Conservation (phyloP, 495 filamentous ascomycete species). For the Apiosordaria backusii region DNA sequence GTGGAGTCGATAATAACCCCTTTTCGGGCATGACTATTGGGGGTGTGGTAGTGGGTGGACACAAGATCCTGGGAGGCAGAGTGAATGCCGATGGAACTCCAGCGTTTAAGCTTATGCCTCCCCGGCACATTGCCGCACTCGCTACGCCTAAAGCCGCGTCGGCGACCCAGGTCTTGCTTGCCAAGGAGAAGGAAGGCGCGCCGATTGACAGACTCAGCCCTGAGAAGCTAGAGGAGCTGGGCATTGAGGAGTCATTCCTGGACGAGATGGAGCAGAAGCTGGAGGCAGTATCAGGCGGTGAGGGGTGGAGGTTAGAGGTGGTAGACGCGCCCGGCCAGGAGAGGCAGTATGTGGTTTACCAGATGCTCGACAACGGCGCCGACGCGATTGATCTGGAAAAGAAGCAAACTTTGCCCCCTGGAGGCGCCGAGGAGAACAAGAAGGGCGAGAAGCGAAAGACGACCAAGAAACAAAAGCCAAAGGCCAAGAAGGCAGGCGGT, state of each 20-base stretch:
- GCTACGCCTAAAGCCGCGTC: not conserved
- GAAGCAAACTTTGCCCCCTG: not conserved
- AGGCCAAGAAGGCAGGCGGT: conserved; percentile 7
- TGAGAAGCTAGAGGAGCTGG: conserved; percentile 63
- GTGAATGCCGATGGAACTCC: conserved; percentile 37
- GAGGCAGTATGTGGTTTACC: conserved; percentile 39
- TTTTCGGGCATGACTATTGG: conserved; percentile 40
- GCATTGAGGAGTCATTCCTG: conserved; percentile 65
- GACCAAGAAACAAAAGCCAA: conserved; percentile 4
- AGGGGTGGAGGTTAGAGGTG: conserved; percentile 54
- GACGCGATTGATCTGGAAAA: conserved; percentile 24
- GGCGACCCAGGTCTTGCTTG: conserved; percentile 34
- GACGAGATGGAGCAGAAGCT: conserved; percentile 52
- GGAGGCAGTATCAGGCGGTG: conserved; percentile 10
- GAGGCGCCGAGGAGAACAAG: not conserved
- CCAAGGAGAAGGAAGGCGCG: conserved; percentile 14
- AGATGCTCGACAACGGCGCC: conserved; percentile 33
- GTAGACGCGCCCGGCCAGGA: conserved; percentile 40
- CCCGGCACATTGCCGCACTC: conserved; percentile 32
- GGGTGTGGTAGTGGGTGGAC: conserved; percentile 53
- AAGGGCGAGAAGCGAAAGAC: not conserved
- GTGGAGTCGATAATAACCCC: conserved; percentile 13
- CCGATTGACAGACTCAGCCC: conserved; percentile 46
- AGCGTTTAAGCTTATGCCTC: conserved; percentile 30
- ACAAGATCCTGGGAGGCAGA: conserved; percentile 42